Percentiles rank a stretch among this genome's conserved stretches.
These are phyloP conservation scores for Globisporangium ultimum DNA, from an alignment of 352 stramenopile genomes.

Conservation along the genomic window DNA sequence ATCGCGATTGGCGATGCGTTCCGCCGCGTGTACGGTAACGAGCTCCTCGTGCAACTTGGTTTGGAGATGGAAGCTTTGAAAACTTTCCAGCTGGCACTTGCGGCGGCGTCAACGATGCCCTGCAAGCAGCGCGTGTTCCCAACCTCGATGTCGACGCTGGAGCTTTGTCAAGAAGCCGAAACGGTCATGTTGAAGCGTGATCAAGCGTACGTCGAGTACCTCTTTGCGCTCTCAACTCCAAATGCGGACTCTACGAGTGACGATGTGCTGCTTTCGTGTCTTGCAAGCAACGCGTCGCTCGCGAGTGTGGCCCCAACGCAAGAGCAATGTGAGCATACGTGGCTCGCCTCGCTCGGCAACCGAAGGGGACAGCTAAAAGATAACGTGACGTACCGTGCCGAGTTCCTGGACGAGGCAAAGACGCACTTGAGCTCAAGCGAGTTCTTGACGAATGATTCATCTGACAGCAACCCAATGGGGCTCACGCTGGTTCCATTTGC, in stretches of 20 bases:
- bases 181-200: constrained; percentile 53
- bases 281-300: constrained; percentile 18
- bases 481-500: constrained; percentile 52
- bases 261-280: constrained; percentile 30
- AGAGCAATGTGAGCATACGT: constrained; percentile 13
- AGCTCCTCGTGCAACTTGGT: constrained; percentile 36
- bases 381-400: constrained; percentile 20
- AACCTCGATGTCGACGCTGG: constrained; percentile 36
- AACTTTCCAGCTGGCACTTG: constrained; percentile 36
- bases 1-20: constrained; percentile 55
- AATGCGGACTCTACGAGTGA: not conserved
- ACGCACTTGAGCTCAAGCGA: constrained; percentile 45
- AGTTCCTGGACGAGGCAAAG: constrained; percentile 36
- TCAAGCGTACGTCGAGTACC: constrained; percentile 57
- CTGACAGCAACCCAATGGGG: constrained; percentile 9
- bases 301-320: not conserved
- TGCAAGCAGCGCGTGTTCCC: constrained; percentile 37
- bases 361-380: constrained; percentile 14
- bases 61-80: constrained; percentile 33
- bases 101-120: constrained; percentile 13
- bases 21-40: constrained; percentile 58
- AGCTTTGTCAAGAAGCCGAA: constrained; percentile 58
- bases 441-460: constrained; percentile 33
- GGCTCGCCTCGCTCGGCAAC: constrained; percentile 30
- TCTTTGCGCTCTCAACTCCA: constrained; percentile 25